Conservation (phyloP, 2,329 filamentous ascomycete species). For the Whalleya microplaca region DNA sequence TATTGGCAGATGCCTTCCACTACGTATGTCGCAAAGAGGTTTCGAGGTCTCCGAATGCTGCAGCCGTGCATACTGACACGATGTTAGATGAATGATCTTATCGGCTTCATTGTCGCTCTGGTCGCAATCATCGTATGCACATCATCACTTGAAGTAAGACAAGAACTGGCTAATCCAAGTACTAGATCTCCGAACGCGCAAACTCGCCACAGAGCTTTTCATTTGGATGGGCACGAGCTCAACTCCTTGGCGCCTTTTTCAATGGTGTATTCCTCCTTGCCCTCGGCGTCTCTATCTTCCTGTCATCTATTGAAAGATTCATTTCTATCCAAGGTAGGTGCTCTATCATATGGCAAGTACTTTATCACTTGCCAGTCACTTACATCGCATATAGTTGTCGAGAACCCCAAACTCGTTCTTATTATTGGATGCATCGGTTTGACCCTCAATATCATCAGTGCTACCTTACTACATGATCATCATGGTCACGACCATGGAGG, state of each 20-base stretch:
- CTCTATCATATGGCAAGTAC: background rate
- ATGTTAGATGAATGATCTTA: slow-evolving; percentile 63
- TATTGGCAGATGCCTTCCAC: slow-evolving; percentile 79
- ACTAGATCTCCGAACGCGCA: slow-evolving; percentile 59
- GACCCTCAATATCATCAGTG: slow-evolving; percentile 68
- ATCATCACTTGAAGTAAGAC: background rate
- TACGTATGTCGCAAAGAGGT: slow-evolving; percentile 55
- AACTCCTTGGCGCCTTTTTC: slow-evolving; percentile 78
- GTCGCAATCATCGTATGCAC: slow-evolving; percentile 61
- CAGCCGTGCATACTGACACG: slow-evolving; percentile 9
- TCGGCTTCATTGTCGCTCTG: slow-evolving; percentile 70
- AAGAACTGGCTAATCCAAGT: slow-evolving; percentile 17
- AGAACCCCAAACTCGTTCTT: slow-evolving; percentile 68
- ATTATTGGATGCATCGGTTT: slow-evolving; percentile 72
- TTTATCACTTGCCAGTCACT: background rate
- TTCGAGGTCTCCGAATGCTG: background rate
- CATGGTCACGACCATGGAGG: slow-evolving; percentile 35
- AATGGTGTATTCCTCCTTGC: slow-evolving; percentile 77
- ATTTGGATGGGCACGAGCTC: slow-evolving; percentile 77
- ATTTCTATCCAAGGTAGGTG: slow-evolving; percentile 56
- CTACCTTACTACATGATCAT: slow-evolving; percentile 66
- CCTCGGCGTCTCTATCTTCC: slow-evolving; percentile 70
- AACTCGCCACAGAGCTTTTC: slow-evolving; percentile 63
- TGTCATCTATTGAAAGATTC: slow-evolving; percentile 76
- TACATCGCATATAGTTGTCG: slow-evolving; percentile 51